These are phyloP conservation scores for Cotoneaster glaucophyllus DNA, from an alignment of 306 rosid genomes.

Conservation along the genomic window DNA sequence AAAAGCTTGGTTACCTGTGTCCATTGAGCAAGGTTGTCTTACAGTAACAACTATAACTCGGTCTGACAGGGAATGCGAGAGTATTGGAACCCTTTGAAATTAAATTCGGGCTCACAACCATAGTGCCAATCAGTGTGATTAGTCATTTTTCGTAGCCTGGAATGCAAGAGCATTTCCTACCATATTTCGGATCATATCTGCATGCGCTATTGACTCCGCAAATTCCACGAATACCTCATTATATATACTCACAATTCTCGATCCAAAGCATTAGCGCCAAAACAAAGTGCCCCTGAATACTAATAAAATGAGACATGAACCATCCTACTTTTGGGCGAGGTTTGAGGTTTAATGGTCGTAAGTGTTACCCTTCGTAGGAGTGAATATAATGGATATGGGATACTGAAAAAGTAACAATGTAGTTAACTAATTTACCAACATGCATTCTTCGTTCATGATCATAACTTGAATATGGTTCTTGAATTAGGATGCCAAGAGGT, in stretches of 20 bases:
- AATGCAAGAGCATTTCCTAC: background rate
- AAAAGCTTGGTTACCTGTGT: slow-evolving; percentile 14
- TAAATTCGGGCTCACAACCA: slow-evolving; percentile 33
- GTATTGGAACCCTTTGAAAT: background rate
- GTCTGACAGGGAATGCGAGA: slow-evolving; percentile 1
- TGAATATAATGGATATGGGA: background rate
- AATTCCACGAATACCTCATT: background rate
- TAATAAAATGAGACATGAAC: too few species aligned
- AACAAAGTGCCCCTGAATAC: too few species aligned
- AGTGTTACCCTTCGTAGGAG: background rate
- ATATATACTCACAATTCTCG: background rate
- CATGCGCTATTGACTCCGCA: slow-evolving; percentile 11
- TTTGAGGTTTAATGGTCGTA: background rate
- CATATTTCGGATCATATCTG: background rate
- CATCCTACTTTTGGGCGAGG: background rate
- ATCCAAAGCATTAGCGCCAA: background rate
- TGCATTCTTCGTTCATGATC: background rate
- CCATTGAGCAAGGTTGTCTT: slow-evolving; percentile 32
- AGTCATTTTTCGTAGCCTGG: slow-evolving; percentile 1
- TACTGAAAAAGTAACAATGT: background rate
- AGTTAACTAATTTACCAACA: background rate
- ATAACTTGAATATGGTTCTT: background rate
- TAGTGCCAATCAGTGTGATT: background rate
- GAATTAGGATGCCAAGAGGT: slow-evolving; percentile 1
- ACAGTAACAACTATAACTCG: slow-evolving; percentile 7